These are phyloP conservation scores for Entoloma clypeatum DNA, from an alignment of 1,284 basidiomycete genomes.

Conservation along the genomic window DNA sequence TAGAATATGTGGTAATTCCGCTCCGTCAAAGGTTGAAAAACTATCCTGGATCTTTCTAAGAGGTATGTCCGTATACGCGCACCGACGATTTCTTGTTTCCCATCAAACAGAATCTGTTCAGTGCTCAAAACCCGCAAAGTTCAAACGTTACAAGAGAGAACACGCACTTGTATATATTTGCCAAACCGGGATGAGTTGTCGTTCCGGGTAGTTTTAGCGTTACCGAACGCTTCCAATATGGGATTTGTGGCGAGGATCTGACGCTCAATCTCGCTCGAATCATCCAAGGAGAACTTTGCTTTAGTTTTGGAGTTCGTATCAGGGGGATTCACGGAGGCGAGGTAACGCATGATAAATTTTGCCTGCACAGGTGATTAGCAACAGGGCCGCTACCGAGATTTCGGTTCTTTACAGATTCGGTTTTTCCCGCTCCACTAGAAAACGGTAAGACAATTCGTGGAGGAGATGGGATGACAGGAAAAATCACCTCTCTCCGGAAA, in stretches of 20 bases:
- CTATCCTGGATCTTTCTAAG: constrained; percentile 93
- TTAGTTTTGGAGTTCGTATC: constrained; percentile 57
- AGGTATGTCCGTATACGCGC: constrained; percentile 98
- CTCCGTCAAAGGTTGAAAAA: constrained; percentile 95
- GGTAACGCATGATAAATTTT: constrained; percentile 99
- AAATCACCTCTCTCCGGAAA: constrained; percentile 90
- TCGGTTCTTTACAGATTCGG: constrained; percentile 74
- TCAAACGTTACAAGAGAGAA: not conserved
- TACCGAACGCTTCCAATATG: constrained; percentile 98
- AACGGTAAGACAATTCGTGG: constrained; percentile 2
- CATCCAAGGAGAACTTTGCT: constrained; percentile 70
- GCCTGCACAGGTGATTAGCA: constrained; percentile 47
- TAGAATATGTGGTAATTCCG: constrained; percentile 99
- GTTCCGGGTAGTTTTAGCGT: constrained; percentile 98
- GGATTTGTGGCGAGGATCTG: constrained; percentile 99
- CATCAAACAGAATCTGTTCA: constrained; percentile 89
- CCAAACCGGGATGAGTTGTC: constrained; percentile 99
- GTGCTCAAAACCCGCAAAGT: constrained; percentile 3
- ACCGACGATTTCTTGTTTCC: constrained; percentile 93
- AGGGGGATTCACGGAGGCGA: constrained; percentile 95
- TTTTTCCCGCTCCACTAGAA: constrained; percentile 94
- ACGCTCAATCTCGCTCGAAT: constrained; percentile 91
- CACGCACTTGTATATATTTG: constrained; percentile 94
- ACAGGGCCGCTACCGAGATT: constrained; percentile 5
- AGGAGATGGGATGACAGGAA: constrained; percentile 1